These are phyloP conservation scores for Protea cynaroides DNA, from an alignment of 164 flowering plant genomes.

Conservation along the genomic window DNA sequence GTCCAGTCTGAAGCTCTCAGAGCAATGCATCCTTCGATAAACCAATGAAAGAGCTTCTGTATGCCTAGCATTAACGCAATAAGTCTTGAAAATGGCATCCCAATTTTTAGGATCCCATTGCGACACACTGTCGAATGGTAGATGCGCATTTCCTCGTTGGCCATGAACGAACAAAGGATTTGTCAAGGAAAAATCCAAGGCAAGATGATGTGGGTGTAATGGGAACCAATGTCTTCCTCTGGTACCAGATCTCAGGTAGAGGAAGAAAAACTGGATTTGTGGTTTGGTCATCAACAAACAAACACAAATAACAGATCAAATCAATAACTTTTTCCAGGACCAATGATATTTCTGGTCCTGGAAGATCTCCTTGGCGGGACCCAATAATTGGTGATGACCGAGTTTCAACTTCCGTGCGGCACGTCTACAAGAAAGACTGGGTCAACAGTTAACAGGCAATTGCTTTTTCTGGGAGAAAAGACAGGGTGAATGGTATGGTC, in stretches of 20 bases:
- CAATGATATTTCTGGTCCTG: no score
- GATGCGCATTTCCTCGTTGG: background rate
- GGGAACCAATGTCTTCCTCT: background rate
- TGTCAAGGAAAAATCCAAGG: background rate
- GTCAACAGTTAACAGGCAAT: no score
- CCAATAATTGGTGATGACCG: no score
- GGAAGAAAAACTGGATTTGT: background rate
- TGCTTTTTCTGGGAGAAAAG: no score
- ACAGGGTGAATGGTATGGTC: no score
- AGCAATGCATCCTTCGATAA: background rate
- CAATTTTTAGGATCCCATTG: conserved; percentile 11
- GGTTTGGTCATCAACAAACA: no score
- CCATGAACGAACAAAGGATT: background rate
- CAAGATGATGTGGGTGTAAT: background rate
- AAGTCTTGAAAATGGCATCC: conserved; percentile 12
- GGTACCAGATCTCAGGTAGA: background rate
- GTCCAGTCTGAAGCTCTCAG: conserved; percentile 13
- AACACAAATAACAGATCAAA: no score
- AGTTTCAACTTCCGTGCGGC: no score
- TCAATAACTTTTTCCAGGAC: no score
- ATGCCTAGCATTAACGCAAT: conserved; percentile 11
- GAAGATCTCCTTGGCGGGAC: no score
- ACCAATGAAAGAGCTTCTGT: conserved; percentile 13
- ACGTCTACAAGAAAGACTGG: no score
- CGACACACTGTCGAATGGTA: conserved; percentile 7